Percentiles rank a stretch among this genome's conserved stretches.
phyloP scores from a whole-genome alignment of 2,329 filamentous ascomycete species.

The Simplicillium sp. region DNA sequence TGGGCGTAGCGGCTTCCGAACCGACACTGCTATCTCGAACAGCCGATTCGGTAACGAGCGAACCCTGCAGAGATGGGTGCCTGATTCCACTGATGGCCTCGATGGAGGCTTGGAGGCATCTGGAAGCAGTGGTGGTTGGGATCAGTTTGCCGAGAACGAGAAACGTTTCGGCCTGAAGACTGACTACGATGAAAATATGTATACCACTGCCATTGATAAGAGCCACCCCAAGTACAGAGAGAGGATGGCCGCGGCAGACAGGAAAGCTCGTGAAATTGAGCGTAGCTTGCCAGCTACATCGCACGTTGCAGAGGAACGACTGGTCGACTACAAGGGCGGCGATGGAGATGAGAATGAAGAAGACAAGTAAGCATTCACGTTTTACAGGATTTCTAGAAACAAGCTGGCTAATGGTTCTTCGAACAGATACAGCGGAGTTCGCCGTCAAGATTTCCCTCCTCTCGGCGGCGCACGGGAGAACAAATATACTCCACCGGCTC shows the following conservation, averaged over 20 bases:
- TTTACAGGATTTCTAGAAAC: neutral
- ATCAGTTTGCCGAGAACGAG: slow-evolving; percentile 90
- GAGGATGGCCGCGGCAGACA: slow-evolving; percentile 68
- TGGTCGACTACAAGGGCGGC: slow-evolving; percentile 56
- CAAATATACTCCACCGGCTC: slow-evolving; percentile 86
- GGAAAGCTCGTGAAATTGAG: slow-evolving; percentile 85
- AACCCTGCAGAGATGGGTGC: slow-evolving; percentile 72
- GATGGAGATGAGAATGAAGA: slow-evolving; percentile 75
- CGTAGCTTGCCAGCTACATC: slow-evolving; percentile 61
- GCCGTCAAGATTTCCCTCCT: slow-evolving; percentile 64
- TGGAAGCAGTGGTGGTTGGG: slow-evolving; percentile 54
- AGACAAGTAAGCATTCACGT: slow-evolving; percentile 58
- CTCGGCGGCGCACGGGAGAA: slow-evolving; percentile 42
- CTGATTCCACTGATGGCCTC: slow-evolving; percentile 48
- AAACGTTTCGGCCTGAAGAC: slow-evolving; percentile 78
- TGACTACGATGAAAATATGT: slow-evolving; percentile 88
- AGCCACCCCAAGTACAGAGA: slow-evolving; percentile 73
- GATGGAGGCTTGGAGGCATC: slow-evolving; percentile 64
- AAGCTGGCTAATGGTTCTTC: slow-evolving; percentile 10
- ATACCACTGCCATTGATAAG: slow-evolving; percentile 85
- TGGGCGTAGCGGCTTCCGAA: slow-evolving; percentile 62
- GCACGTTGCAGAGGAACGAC: slow-evolving; percentile 84
- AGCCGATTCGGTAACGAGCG: slow-evolving; percentile 61
- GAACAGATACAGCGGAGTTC: slow-evolving; percentile 80
- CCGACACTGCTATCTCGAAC: slow-evolving; percentile 81